Percentiles rank a stretch among this genome's conserved stretches.
Conservation (phyloP, 192 early-diverging fungal species). For the Rhizophagus clarus region DNA sequence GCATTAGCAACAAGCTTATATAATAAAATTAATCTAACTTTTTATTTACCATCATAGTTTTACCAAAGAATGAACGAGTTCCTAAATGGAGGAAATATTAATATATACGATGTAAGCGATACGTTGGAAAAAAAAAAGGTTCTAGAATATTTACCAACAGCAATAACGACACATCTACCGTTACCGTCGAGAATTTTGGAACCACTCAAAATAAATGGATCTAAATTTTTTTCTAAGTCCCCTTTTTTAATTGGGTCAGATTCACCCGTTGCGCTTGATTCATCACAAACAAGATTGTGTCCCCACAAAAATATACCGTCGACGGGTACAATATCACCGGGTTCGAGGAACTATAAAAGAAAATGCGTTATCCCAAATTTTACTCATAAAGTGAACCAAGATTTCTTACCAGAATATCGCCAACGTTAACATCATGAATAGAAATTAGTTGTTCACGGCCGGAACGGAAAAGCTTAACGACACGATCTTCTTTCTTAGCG, state of each 20-base stretch:
- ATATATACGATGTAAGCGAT: no score
- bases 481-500: conserved; percentile 82
- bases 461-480: conserved; percentile 73
- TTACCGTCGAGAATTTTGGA: conserved; percentile 90
- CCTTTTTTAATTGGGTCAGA: conserved; percentile 83
- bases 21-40: not conserved
- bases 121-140: no score
- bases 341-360: conserved; percentile 58
- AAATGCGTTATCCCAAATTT: not conserved
- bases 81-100: conserved; percentile 13
- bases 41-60: conserved; percentile 72
- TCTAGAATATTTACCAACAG: conserved; percentile 59
- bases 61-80: conserved; percentile 82
- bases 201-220: conserved; percentile 88
- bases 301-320: conserved; percentile 84
- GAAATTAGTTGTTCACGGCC: conserved; percentile 75
- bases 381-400: not conserved
- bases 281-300: conserved; percentile 85
- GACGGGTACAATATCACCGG: conserved; percentile 94
- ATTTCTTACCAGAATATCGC: conserved; percentile 73
- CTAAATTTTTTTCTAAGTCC: conserved; percentile 46
- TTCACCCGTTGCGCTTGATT: conserved; percentile 92
- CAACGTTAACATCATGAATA: conserved; percentile 82
- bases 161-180: conserved; percentile 82
- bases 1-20: no score